phyloP scores from a whole-genome alignment of 1,139 yeast species.

The Waltiozyma solani region DNA sequence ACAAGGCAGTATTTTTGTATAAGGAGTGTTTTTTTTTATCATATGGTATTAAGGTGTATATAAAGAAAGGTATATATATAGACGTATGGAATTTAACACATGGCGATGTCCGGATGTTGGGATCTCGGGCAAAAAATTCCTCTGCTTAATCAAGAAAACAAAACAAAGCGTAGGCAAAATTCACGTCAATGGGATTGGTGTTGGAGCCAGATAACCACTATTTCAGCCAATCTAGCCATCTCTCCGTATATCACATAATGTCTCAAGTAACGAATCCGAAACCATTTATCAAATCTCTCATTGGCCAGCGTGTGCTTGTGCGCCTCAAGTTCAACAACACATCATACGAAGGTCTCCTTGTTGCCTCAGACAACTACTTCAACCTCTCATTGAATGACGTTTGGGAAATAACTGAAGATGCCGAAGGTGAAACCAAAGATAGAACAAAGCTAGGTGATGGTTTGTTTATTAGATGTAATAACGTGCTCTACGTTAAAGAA shows the following conservation, averaged over 20 bases:
- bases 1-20: too few relatives aligned
- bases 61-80: not conserved
- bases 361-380: conserved; percentile 89
- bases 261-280: conserved; percentile 75
- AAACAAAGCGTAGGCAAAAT: too few relatives aligned
- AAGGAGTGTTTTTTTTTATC: not conserved
- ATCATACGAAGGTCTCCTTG: conserved; percentile 76
- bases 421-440: conserved; percentile 7
- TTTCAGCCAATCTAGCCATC: too few relatives aligned
- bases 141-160: too few relatives aligned
- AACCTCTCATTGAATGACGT: conserved; percentile 72
- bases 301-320: conserved; percentile 67
- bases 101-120: too few relatives aligned
- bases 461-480: conserved; percentile 76
- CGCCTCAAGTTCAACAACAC: conserved; percentile 87
- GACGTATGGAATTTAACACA: not conserved
- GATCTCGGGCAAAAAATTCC: not conserved
- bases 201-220: too few relatives aligned
- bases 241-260: conserved; percentile 1
- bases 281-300: conserved; percentile 73
- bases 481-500: conserved; percentile 48
- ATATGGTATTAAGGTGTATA: too few relatives aligned
- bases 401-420: conserved; percentile 46
- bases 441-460: conserved; percentile 51
- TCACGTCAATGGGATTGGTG: too few relatives aligned